Evolutionary conservation across 805 yeast species (phyloP), one percentile per base, ranked within the genome.

Genomic region (Sporopachydermia quercuum): DNA sequence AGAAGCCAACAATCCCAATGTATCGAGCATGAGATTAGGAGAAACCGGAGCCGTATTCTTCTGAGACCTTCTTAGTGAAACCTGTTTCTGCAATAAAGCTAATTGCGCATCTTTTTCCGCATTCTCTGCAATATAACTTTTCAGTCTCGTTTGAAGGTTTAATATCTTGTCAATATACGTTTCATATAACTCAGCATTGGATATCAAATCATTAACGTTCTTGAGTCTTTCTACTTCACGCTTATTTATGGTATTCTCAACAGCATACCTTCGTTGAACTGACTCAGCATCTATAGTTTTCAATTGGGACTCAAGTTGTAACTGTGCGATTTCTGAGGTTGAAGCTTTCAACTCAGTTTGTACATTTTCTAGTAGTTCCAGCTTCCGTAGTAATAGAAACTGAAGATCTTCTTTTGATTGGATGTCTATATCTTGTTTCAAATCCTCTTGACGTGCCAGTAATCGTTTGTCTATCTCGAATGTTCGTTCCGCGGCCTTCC

Each of bases 1-100:
- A 35, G 71, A 62, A 3, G 78, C 78, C 40, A 73, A 55, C 42
- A 69, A 52, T 11, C 76, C 78, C 37, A 73, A 54, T 1, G 77
- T 69, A 36, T 65, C 67, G 37, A 73, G 45, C 59, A 66, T 65
- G 18, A 30, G 39, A 30, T 37, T 40, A 36, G 18, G 36, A n/a
- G 38, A 27, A 41, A 18, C 18, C 43, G 18, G 43, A 34, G 41
- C 36, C 35, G 35, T 44, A 41, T 18, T 43, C 36, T 35, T 44
- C 42, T 41, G 44, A 44, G 15, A 43, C 46, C 41, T 42, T 45
- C 5, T 36, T 40, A 36, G 36, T 40, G 13, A 36, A 37, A 39
- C 18, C 46, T 37, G 34, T 45, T 43, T 16, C 41, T 42, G 18
- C 43, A 43, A n/a, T 18, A 23, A 35, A 13, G 41, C 16, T 6